Conservation (phyloP, 208 protist species). For the Leishmania aethiopica region DNA sequence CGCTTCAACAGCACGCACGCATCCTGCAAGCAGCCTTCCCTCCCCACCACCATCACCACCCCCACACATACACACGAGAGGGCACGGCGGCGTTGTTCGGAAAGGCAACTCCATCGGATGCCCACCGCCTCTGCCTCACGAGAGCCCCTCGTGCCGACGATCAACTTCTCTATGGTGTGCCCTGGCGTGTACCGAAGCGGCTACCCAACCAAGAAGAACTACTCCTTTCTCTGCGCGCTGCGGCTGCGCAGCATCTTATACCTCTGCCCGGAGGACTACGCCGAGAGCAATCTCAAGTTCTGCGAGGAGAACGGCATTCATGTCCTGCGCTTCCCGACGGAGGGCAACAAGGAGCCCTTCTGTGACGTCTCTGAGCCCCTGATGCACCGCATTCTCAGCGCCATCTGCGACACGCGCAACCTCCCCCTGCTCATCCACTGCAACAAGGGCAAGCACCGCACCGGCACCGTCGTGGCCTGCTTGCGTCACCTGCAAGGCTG, state of each 20-base stretch:
- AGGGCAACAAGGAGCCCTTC: constrained; percentile 98
- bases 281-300: constrained; percentile 94
- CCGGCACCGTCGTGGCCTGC: constrained; percentile 94
- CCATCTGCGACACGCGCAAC: constrained; percentile 91
- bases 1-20: background rate
- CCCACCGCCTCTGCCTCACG: constrained; percentile 31
- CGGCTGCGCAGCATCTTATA: constrained; percentile 94
- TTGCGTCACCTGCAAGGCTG: constrained; percentile 94
- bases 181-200: constrained; percentile 96
- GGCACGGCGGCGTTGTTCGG: background rate
- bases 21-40: background rate
- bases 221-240: constrained; percentile 94
- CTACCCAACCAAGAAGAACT: constrained; percentile 97
- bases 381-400: constrained; percentile 84
- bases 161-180: constrained; percentile 97
- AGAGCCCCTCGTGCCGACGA: constrained; percentile 79
- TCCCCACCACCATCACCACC: background rate
- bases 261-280: constrained; percentile 95
- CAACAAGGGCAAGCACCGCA: constrained; percentile 97
- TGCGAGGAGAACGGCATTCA: constrained; percentile 83
- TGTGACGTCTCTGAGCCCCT: constrained; percentile 95
- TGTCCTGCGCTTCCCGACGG: constrained; percentile 94
- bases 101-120: constrained; percentile 13
- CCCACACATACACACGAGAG: background rate
- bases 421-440: constrained; percentile 98